phyloP scores from a whole-genome alignment of 78 protist genomes.

The Dictyostelium discoideum region dicty_2.7 NC_007091.3:1097501-1098000 shows the following conservation, averaged over 20 bases:
- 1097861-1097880: background rate
- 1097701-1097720: too few relatives aligned
- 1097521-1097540: background rate
- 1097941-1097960: background rate
- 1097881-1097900: background rate
- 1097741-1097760: background rate
- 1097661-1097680: background rate
- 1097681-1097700: too few relatives aligned
- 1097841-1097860: conserved; percentile 27
- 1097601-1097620: background rate
- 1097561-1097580: background rate
- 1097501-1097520: background rate
- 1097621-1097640: background rate
- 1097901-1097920: background rate
- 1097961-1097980: background rate
- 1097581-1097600: background rate
- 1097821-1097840: conserved; percentile 34
- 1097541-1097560: background rate
- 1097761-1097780: background rate
- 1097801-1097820: conserved; percentile 41
- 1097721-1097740: too few relatives aligned
- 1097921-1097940: background rate
- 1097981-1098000: background rate
- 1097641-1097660: background rate
- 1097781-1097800: conserved; percentile 32